These are phyloP conservation scores for Silene uniflora DNA, from an alignment of 148 eudicot genomes.

Conservation along the genomic window DNA sequence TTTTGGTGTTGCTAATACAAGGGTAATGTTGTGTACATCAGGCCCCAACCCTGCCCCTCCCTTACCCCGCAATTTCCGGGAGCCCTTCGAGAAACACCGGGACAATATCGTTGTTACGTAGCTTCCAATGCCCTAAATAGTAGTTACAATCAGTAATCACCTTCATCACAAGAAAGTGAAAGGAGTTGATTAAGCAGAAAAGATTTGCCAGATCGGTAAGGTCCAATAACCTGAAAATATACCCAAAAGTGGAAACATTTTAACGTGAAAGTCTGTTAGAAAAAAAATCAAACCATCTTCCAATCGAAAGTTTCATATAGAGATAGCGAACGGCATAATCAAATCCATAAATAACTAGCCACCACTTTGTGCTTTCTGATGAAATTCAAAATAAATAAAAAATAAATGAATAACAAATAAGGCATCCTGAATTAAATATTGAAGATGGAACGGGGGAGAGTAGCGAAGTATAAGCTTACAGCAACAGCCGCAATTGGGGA, in stretches of 20 bases:
- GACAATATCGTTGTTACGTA: background rate
- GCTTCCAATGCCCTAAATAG: background rate
- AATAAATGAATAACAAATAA: no score
- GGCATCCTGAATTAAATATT: background rate
- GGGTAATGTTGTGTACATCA: no score
- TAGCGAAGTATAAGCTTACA: conserved; percentile 42
- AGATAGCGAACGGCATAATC: background rate
- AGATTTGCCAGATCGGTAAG: conserved; percentile 96
- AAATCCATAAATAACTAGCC: background rate
- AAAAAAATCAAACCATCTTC: background rate
- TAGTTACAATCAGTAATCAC: conserved; percentile 32
- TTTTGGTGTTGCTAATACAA: no score
- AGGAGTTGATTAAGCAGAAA: conserved; percentile 96
- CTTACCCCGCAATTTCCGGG: no score
- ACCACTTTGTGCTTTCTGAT: background rate
- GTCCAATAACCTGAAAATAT: conserved; percentile 80
- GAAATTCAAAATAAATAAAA: background rate
- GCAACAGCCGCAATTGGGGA: conserved; percentile 90
- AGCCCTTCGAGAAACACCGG: no score
- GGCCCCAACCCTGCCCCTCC: no score
- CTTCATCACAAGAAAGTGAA: conserved; percentile 93
- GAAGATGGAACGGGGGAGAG: background rate
- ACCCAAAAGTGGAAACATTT: conserved; percentile 9
- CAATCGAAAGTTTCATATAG: background rate
- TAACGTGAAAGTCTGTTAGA: background rate